phyloP scores from a whole-genome alignment of 2,329 filamentous ascomycete species.

The Verticillium longisporum region DNA sequence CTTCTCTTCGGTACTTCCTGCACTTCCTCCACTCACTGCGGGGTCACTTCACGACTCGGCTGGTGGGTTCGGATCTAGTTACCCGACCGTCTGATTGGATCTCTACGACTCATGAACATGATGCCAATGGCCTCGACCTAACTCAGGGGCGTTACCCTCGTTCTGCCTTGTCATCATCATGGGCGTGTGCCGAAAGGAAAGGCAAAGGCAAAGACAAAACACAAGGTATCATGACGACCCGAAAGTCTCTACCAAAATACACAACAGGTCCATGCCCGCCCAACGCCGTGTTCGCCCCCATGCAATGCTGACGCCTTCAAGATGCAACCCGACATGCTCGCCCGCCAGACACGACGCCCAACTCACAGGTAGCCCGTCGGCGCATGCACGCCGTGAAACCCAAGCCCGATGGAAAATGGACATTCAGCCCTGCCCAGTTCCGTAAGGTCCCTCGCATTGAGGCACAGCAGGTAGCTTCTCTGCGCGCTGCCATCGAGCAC shows the following conservation, averaged over 20 bases:
- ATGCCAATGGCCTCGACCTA: not conserved
- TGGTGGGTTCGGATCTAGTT: not conserved
- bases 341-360: too few relatives aligned
- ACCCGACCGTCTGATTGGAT: not conserved
- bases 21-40: too few relatives aligned
- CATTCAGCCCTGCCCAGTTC: conserved; percentile 60
- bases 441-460: conserved; percentile 55
- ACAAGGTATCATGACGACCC: not conserved
- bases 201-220: too few relatives aligned
- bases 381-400: conserved; percentile 56
- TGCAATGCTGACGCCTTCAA: not conserved
- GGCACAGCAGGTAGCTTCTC: conserved; percentile 58
- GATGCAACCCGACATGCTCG: not conserved
- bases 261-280: not conserved
- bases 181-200: too few relatives aligned
- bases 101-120: not conserved
- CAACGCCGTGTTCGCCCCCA: not conserved
- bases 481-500: conserved; percentile 54
- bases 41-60: not conserved
- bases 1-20: too few relatives aligned
- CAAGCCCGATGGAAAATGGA: conserved; percentile 52
- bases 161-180: too few relatives aligned
- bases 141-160: not conserved
- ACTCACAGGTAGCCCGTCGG: not conserved
- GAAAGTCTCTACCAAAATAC: not conserved